These are phyloP conservation scores for Fusarium drepaniforme DNA, from an alignment of 2,329 filamentous ascomycete species.

Conservation along the genomic window DNA sequence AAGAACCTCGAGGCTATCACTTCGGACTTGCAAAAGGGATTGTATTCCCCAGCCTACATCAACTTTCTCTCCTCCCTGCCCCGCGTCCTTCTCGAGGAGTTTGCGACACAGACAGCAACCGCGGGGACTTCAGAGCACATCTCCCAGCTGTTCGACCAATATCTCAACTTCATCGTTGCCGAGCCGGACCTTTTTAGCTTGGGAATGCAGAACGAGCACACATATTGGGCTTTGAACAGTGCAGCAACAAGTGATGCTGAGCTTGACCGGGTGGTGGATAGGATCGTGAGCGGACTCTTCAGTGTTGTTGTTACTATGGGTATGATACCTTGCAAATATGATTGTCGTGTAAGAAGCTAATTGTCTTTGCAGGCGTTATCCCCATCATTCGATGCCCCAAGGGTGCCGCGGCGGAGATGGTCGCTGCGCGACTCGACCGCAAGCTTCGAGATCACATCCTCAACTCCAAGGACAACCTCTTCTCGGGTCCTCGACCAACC, in stretches of 20 bases:
- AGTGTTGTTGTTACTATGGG: constrained; percentile 99
- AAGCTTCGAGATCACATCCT: constrained; percentile 97
- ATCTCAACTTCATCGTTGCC: constrained; percentile 95
- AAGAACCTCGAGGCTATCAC: constrained; percentile 87
- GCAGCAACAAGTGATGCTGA: constrained; percentile 90
- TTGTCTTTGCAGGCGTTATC: constrained; percentile 74
- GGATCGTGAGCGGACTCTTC: constrained; percentile 95
- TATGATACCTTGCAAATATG: constrained; percentile 51
- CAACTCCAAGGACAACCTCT: constrained; percentile 98
- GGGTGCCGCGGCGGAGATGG: constrained; percentile 92
- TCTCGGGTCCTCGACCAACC: constrained; percentile 76
- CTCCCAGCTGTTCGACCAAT: constrained; percentile 94
- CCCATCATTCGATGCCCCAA: constrained; percentile 96
- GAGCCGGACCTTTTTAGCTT: constrained; percentile 96
- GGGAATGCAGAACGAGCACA: constrained; percentile 89
- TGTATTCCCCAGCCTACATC: constrained; percentile 95
- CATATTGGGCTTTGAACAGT: constrained; percentile 97
- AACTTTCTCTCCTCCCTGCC: constrained; percentile 97
- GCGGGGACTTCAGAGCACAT: constrained; percentile 90
- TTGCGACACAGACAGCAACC: constrained; percentile 87
- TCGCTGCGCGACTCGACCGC: constrained; percentile 92
- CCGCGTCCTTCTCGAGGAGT: constrained; percentile 91
- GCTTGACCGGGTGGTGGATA: constrained; percentile 87
- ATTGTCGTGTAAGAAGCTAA: constrained; percentile 11
- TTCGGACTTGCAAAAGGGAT: constrained; percentile 83